Evolutionary conservation across 495 filamentous ascomycete genomes (phyloP), one percentile per base, ranked within the genome.

Genomic region (Jackrogersella minutella): DNA sequence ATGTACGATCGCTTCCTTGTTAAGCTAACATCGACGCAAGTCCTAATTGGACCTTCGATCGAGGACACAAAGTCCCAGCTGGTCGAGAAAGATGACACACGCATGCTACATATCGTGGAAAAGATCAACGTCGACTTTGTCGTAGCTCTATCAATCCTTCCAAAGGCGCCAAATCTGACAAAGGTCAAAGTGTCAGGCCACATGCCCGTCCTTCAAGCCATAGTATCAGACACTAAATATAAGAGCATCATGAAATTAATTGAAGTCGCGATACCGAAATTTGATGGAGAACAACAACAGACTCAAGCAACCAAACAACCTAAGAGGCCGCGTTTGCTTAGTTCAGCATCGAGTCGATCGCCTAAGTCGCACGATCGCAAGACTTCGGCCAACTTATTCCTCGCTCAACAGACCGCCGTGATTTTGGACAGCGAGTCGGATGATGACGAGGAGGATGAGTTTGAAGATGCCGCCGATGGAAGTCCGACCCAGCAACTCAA

Each of bases 1-100:
- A 93, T 99, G 86, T 99, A 99, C 71, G 95, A 99, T 80, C 92
- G 93, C 37, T 99, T 98, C 77, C 76, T 90, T 30, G 84, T 99
- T 69, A 96, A 95, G 70, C 82, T 99, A 22, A 89, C 96, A 47
- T 94, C 93, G 0, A 99, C 95, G 0, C 95, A 99, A 73, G 86
- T 99, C 57, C 83, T 99, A 21, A 96, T 99, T 63, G 95, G 95
- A 5, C 92, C 95, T n/a, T 93, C 93, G 0, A 89, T 99, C 39
- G 90, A 96, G 56, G 90, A 90, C 62, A 95, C 95, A 3, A 93
- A 92, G 70, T 80, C 87, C n/a, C 93, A 98, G 71, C 80, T 99
- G 10, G 85, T 85, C 8, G 82, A 84, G 7, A 85, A 86, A 57
- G 87, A 91, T 39, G 84, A 90, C 14, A 80, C 81, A 5, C 88